Evolutionary conservation across 1,139 yeast genomes (phyloP).

Genomic region (Yamadazyma songkhlaensis): DNA sequence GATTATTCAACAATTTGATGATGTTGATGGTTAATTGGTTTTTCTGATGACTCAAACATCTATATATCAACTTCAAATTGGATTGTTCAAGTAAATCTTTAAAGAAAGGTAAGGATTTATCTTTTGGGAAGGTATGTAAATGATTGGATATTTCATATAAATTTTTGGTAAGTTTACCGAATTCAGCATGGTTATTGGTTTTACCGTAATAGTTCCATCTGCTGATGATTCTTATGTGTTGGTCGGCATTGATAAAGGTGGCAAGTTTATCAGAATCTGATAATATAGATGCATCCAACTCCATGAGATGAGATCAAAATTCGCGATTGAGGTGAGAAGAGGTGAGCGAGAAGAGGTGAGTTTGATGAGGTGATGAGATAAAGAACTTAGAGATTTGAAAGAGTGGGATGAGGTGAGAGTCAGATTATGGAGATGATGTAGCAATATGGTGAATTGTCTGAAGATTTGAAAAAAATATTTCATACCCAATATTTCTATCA

Average conservation of each 20-base stretch:
- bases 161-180: conserved; percentile 36
- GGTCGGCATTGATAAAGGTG: conserved; percentile 9
- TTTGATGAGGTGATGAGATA: conserved; percentile 3
- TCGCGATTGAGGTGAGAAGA: too few species aligned
- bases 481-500: too few species aligned
- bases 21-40: conserved; percentile 63
- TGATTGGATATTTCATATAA: conserved; percentile 5
- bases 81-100: conserved; percentile 48
- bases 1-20: conserved; percentile 50
- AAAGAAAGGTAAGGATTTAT: conserved; percentile 27
- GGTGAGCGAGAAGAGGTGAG: too few species aligned
- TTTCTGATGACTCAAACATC: conserved; percentile 61
- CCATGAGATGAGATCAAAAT: conserved; percentile 8
- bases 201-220: conserved; percentile 65
- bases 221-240: conserved; percentile 20
- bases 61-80: conserved; percentile 62
- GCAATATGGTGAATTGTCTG: too few species aligned
- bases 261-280: conserved; percentile 9
- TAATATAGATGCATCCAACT: conserved; percentile 11
- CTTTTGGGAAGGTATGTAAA: conserved; percentile 15
- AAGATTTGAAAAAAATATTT: too few species aligned
- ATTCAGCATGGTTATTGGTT: conserved; percentile 55
- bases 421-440: too few species aligned
- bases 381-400: too few species aligned
- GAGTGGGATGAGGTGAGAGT: too few species aligned